Conservation (phyloP, 305 asterid genomes). For the Fraxinus baroniana region DNA sequence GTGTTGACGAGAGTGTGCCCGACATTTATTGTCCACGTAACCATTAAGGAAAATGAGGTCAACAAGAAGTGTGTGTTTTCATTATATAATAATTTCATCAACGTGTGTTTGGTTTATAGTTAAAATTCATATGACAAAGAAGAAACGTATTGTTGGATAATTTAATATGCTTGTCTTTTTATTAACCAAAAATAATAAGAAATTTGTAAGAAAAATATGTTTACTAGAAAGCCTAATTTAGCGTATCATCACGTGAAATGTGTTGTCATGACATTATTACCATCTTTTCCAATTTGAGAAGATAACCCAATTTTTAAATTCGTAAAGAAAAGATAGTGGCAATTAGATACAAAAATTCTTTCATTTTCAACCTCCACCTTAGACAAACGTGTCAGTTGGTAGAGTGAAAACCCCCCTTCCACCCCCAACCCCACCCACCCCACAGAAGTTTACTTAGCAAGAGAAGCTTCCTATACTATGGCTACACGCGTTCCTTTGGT, state of each 20-base stretch:
- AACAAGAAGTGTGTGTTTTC: neutral
- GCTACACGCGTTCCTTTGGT: neutral
- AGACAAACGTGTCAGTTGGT: neutral
- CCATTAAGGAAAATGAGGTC: no score
- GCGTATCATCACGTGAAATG: neutral
- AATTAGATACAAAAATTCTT: neutral
- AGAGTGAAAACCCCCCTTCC: neutral
- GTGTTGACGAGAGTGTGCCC: no score
- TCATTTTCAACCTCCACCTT: constrained; percentile 14
- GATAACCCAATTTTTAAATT: neutral
- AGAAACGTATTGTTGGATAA: neutral
- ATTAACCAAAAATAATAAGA: neutral
- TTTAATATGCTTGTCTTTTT: no score
- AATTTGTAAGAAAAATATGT: neutral
- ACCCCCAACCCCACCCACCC: neutral
- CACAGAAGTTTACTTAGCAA: neutral
- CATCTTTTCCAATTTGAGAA: neutral
- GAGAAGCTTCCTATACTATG: neutral
- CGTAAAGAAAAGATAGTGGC: neutral
- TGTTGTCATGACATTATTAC: no score
- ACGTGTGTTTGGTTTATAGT: neutral
- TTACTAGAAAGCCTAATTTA: neutral
- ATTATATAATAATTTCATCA: neutral
- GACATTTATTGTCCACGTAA: no score
- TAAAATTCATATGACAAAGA: neutral